A percentile compares a stretch with the other conserved stretches of the same genome.
These are phyloP conservation scores for Cladosporium cucumerinum DNA, from an alignment of 2,329 filamentous ascomycete species.

Conservation along the genomic window DNA sequence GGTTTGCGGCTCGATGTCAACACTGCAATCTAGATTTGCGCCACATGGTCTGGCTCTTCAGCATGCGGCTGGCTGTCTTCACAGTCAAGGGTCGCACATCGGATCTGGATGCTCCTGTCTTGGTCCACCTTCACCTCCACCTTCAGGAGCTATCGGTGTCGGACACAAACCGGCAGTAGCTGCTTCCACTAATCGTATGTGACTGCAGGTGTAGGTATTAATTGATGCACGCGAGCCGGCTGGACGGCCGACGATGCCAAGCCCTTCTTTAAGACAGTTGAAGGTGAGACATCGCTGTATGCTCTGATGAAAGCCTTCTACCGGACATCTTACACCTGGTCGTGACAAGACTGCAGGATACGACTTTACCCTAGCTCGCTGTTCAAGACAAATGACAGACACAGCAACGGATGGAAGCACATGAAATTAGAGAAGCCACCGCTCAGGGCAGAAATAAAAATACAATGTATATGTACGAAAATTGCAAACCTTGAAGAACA, in stretches of 20 bases:
- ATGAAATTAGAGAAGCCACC: not conserved
- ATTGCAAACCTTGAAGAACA: slow-evolving; percentile 2
- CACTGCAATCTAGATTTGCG: not conserved
- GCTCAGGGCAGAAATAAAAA: not conserved
- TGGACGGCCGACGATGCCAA: not conserved
- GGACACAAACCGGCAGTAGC: not conserved
- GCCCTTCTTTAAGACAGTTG: not conserved
- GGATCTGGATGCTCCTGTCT: not conserved
- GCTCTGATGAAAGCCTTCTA: not conserved
- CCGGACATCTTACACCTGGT: not conserved
- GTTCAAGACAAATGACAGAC: not conserved
- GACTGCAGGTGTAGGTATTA: not conserved
- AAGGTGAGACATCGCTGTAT: not conserved
- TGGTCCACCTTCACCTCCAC: not conserved
- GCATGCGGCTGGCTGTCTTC: not conserved
- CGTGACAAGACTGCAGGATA: not conserved
- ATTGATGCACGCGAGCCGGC: not conserved
- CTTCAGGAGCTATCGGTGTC: not conserved
- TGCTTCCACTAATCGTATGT: not conserved
- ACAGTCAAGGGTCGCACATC: not conserved
- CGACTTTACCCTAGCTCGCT: accelerated
- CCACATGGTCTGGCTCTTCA: not conserved
- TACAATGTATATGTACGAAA: not conserved
- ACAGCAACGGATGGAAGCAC: not conserved
- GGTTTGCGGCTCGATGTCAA: not conserved